These are phyloP conservation scores for Lachancea quebecensis DNA, from an alignment of 805 yeast species.

Conservation along the genomic window DNA sequence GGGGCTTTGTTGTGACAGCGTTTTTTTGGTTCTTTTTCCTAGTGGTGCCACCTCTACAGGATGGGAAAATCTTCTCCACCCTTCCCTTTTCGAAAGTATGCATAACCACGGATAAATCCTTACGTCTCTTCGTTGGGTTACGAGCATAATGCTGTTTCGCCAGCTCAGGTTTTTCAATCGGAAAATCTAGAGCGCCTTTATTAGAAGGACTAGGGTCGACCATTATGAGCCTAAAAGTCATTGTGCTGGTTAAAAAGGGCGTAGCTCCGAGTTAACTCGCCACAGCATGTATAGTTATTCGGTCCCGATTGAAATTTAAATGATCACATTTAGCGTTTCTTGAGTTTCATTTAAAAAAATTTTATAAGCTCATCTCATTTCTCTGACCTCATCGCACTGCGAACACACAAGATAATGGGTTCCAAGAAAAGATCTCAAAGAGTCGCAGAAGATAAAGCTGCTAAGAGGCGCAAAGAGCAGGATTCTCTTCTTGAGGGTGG, in stretches of 20 bases:
- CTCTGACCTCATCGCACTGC: slow-evolving; percentile 12
- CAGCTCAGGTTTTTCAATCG: neutral
- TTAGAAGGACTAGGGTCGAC: slow-evolving; percentile 13
- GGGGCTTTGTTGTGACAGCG: neutral
- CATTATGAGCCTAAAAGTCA: slow-evolving; percentile 10
- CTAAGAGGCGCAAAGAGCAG: slow-evolving; percentile 27
- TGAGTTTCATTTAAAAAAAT: slow-evolving; percentile 10
- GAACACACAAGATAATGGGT: slow-evolving; percentile 12
- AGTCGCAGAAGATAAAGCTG: slow-evolving; percentile 25
- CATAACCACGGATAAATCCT: slow-evolving; percentile 1
- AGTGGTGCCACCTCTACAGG: neutral
- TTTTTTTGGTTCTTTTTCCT: slow-evolving; percentile 5
- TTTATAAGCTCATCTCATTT: slow-evolving; percentile 8
- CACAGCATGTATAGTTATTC: neutral
- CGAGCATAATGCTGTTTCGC: neutral
- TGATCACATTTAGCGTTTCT: neutral
- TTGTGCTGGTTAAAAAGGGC: neutral
- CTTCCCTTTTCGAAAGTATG: neutral
- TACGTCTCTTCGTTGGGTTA: neutral
- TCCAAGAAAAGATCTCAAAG: slow-evolving; percentile 24
- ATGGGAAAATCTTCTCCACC: neutral
- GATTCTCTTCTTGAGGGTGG: slow-evolving; percentile 25
- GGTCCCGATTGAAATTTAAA: neutral
- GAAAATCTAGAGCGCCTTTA: neutral
- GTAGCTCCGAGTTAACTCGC: no score